A percentile compares a stretch with the other conserved stretches of the same genome.
These are phyloP conservation scores for Neurospora sublineolata DNA, from an alignment of 495 filamentous ascomycete genomes.

Conservation along the genomic window DNA sequence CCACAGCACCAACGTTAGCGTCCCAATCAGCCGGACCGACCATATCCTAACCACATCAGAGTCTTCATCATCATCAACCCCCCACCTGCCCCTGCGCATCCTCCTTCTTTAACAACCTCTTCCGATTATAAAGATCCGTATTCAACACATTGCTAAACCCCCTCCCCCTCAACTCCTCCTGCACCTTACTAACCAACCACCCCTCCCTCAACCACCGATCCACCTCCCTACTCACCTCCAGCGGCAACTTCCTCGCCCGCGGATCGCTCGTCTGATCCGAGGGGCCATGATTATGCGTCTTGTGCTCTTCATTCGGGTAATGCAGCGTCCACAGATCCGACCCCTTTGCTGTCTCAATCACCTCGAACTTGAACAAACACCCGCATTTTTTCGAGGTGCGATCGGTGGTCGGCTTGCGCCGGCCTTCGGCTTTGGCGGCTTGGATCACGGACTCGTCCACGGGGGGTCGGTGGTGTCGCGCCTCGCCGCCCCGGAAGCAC, in stretches of 20 bases:
- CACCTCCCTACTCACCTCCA: slow-evolving; percentile 17
- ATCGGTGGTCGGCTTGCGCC: slow-evolving; percentile 27
- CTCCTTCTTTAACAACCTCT: slow-evolving; percentile 23
- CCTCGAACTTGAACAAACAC: slow-evolving; percentile 27
- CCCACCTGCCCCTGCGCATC: background rate
- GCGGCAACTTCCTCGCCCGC: slow-evolving; percentile 21
- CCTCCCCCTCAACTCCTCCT: slow-evolving; percentile 21
- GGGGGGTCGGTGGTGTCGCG: slow-evolving; percentile 22
- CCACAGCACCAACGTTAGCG: background rate
- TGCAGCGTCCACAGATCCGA: slow-evolving; percentile 25
- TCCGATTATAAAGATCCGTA: slow-evolving; percentile 27
- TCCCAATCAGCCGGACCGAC: background rate
- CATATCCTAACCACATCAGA: background rate
- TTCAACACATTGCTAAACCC: slow-evolving; percentile 27
- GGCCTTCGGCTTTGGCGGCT: slow-evolving; percentile 19
- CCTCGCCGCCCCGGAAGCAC: slow-evolving; percentile 26
- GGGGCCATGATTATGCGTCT: slow-evolving; percentile 25
- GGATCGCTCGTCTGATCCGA: slow-evolving; percentile 24
- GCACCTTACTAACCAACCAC: slow-evolving; percentile 26
- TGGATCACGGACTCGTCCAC: slow-evolving; percentile 17
- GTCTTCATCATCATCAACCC: background rate
- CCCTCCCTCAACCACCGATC: slow-evolving; percentile 24
- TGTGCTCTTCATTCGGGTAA: slow-evolving; percentile 27
- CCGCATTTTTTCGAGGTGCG: slow-evolving; percentile 26
- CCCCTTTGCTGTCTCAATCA: slow-evolving; percentile 22